Evolutionary conservation across 139 green algal genomes (phyloP).

Genomic region (Raphidocelis subcapitata): DNA sequence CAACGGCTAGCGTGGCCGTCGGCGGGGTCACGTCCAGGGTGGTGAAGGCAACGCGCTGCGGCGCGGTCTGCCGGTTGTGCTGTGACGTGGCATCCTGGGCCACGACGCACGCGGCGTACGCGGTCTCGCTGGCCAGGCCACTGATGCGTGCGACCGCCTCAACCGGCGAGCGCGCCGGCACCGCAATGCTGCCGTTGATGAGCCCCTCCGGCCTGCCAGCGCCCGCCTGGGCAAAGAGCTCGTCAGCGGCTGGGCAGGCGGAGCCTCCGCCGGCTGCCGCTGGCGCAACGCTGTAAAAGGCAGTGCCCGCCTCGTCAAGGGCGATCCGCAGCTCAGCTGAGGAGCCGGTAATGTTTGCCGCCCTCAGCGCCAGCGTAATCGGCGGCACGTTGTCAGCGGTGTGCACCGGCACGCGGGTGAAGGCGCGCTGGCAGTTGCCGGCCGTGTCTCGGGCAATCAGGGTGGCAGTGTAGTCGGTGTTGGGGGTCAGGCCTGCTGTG

Average conservation of each 20-base stretch:
- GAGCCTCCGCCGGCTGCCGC: not conserved
- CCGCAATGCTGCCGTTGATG: conserved; percentile 14
- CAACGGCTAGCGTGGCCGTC: not conserved
- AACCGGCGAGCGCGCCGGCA: not conserved
- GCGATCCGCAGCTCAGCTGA: conserved; percentile 2
- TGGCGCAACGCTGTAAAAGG: conserved; percentile 6
- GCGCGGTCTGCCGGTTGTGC: conserved; percentile 32
- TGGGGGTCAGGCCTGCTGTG: conserved; percentile 17
- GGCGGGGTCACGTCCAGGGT: conserved; percentile 35
- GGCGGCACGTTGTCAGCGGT: conserved; percentile 43
- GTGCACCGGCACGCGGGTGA: conserved; percentile 20
- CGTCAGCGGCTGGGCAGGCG: not conserved
- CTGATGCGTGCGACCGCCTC: conserved; percentile 5
- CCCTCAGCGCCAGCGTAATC: conserved; percentile 13
- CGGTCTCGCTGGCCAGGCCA: conserved; percentile 16
- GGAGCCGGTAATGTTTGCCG: conserved; percentile 12
- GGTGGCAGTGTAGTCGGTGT: conserved; percentile 36
- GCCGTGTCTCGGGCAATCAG: conserved; percentile 27
- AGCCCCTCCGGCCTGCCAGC: not conserved
- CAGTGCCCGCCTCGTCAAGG: conserved; percentile 29
- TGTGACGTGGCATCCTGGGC: conserved; percentile 31
- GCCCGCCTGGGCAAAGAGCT: conserved; percentile 11
- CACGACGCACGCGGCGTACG: conserved; percentile 29
- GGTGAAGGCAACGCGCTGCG: conserved; percentile 12
- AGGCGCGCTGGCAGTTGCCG: conserved; percentile 35